These are phyloP conservation scores for Talaromyces sp. DNA, from an alignment of 2,329 filamentous ascomycete species.

Conservation along the genomic window DNA sequence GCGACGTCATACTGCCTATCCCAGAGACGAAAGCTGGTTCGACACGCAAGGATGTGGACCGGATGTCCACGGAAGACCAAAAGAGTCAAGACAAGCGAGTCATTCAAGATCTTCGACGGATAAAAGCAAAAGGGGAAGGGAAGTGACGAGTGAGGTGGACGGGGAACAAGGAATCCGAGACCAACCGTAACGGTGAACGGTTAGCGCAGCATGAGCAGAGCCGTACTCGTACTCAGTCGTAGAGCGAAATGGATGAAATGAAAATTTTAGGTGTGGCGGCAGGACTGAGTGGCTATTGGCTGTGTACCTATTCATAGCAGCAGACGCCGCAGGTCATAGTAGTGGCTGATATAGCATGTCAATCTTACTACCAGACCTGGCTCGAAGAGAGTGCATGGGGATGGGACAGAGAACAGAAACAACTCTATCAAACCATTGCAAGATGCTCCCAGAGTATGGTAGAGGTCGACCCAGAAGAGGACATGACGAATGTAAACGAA, in stretches of 20 bases:
- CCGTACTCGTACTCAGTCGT: no score
- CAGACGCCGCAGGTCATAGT: neutral
- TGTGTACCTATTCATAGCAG: neutral
- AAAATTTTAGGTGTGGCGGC: neutral
- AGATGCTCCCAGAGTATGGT: neutral
- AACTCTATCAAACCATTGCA: no score
- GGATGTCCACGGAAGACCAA: neutral
- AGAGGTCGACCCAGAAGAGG: neutral
- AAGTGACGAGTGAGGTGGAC: neutral
- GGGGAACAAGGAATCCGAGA: neutral
- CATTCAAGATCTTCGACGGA: neutral
- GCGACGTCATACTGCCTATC: neutral
- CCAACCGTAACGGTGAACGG: neutral
- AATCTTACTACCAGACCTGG: neutral
- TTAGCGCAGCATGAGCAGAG: no score
- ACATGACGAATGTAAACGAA: neutral
- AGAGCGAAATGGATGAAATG: neutral
- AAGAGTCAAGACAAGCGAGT: neutral
- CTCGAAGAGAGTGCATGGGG: neutral
- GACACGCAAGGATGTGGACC: neutral
- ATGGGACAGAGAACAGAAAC: neutral
- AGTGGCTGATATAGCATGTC: neutral
- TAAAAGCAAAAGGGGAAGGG: neutral
- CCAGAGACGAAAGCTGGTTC: neutral
- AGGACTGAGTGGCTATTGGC: neutral